Base-by-base conservation (phyloP, 805 yeast genomes). In the Huiozyma naganishii region DNA sequence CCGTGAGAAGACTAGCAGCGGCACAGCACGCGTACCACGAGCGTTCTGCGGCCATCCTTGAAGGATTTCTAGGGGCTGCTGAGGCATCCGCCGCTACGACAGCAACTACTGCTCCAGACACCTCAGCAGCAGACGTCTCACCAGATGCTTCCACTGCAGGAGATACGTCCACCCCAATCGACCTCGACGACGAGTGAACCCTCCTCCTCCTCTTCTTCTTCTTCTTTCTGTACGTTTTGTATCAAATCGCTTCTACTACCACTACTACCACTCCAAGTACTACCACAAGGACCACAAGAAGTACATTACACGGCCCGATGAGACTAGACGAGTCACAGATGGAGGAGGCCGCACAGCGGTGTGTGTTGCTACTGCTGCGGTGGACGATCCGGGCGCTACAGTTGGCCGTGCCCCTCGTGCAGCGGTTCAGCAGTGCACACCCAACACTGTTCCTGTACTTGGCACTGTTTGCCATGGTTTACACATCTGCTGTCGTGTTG, bases 1-100 rank as follows among this genome's bases (percentile, higher is more conserved):
- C 80, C 59, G 67, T 85, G 46, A 69, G 72, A 47, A 87, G 80
- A 59, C 72, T 86, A 52, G 76, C 80, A 45, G 73, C 72, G 57
- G 95, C 95, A 39, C 95, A 86, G 66, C 71, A 82, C 61, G 84
- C 83, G 32, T 86, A 77, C 67, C 88, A 81, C 67, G 82, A 82
- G 67, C 73, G 79, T 47, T 87, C 94, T 27, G 57, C 76, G 37
- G 85, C 80, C 64, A 65, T 80, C 50, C 72, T 86, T 55, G 77
- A 74, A 40, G 74, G 73, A 41, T 73, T 83, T 53, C 70, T 81
- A 34, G 81, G 40, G 13, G 39, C 28, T 29, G 36, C 38, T 36
- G 36, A 47, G 42, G 28, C 33, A 36, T 37, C 42, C 17, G 41
- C 37, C 10, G 30, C 11, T 27, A 17, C 42, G 13, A 11, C 40